Evolutionary conservation across 2,329 filamentous ascomycete genomes (phyloP).

Genomic region (Fusarium miscanthi): DNA sequence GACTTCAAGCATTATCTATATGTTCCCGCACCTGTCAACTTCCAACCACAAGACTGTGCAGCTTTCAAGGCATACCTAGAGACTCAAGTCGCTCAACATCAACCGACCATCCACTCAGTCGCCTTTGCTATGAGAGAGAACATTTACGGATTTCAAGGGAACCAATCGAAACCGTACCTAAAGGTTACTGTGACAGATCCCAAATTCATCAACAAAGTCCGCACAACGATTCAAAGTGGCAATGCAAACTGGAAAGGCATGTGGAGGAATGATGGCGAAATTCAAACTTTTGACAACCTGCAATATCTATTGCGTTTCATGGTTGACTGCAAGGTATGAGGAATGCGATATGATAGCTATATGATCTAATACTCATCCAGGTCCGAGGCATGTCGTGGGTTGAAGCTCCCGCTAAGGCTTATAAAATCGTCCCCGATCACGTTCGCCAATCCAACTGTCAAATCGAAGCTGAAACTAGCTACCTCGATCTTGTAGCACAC

Average conservation of each 20-base stretch:
- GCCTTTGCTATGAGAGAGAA: conserved; percentile 87
- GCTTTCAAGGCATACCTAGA: conserved; percentile 86
- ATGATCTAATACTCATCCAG: conserved; percentile 52
- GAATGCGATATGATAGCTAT: no score
- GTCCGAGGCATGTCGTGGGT: conserved; percentile 98
- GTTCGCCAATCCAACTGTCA: conserved; percentile 92
- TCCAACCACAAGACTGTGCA: conserved; percentile 81
- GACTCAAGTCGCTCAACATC: conserved; percentile 76
- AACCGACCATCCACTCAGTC: conserved; percentile 81
- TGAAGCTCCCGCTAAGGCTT: conserved; percentile 80
- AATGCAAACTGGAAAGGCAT: conserved; percentile 89
- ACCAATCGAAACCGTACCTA: conserved; percentile 89
- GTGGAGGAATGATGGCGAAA: conserved; percentile 78
- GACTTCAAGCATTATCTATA: conserved; percentile 98
- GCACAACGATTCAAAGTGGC: conserved; percentile 78
- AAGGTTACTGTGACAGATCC: conserved; percentile 95
- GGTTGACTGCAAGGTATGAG: conserved; percentile 88
- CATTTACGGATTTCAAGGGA: conserved; percentile 94
- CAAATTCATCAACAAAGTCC: conserved; percentile 81
- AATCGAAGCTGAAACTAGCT: conserved; percentile 89
- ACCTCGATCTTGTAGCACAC: conserved; percentile 86
- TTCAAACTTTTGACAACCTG: conserved; percentile 95
- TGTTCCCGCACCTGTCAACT: conserved; percentile 85
- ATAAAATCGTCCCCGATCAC: conserved; percentile 73
- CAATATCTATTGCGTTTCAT: conserved; percentile 97